Evolutionary conservation across 768 basidiomycete genomes (phyloP), one percentile per base, ranked within the genome.

Genomic region (Heimioporus sp.): DNA sequence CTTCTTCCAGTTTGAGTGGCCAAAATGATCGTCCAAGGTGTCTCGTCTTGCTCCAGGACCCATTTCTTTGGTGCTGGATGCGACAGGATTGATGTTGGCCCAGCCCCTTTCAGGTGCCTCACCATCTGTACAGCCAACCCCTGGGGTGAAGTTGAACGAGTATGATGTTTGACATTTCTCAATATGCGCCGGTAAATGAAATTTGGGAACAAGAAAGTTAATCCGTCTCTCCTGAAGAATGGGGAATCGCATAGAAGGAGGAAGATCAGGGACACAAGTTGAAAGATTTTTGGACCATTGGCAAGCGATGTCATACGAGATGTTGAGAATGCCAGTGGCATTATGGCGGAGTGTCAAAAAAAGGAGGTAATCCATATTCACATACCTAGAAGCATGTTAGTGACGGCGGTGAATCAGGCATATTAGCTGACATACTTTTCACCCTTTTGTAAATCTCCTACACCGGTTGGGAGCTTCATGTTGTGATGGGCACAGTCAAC

Each of bases 121-220:
- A 7, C 32, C 32, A 12, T 32, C 32, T 32, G 32, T 32, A 12
- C 12, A 12, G 6, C 32, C 71, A 24, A 60, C 57, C 5, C 70
- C 64, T 2, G 49, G 34, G 13, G 52, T 40, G 47, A 67, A 68
- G 34, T 65, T 69, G 12, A 76, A 51, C 12, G 58, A 68, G 48
- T 61, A 73, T 10, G 19, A 20, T 10, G 41, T 43, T 28, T 49
- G 66, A 48, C 72, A 73, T 5, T 46, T n/a, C 0, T 57, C 31
- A 0, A 58, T 63, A 50, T 77, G 76, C 0, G 58, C 68, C 11
- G 64, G 59, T 21, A 74, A 55, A 28, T 77, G 76, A 52, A 71
- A 73, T 37, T 68, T 67, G 0, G 73, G 75, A 11, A 76, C 57
- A 13, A 66, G 49, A 43, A 52, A 67, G 4, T 9, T 37, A 6